A percentile compares a stretch with the other conserved stretches of the same genome.
These are phyloP conservation scores for Lactarius hatsudake DNA, from an alignment of 768 basidiomycete species.

Conservation along the genomic window DNA sequence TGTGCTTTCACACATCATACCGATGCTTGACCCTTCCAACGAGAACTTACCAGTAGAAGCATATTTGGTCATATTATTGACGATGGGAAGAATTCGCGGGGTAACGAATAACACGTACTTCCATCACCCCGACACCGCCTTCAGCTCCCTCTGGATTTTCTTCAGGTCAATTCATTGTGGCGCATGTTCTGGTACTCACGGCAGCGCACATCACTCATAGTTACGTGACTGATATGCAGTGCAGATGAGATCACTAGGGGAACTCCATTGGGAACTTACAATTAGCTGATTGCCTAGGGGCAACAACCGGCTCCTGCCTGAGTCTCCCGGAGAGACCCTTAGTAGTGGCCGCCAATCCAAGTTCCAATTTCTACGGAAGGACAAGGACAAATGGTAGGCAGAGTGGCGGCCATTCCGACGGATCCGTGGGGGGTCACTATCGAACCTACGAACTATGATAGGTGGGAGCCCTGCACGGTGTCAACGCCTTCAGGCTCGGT, in stretches of 20 bases:
- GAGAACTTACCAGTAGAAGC: background rate
- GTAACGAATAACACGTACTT: background rate
- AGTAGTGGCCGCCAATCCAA: background rate
- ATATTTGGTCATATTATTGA: background rate
- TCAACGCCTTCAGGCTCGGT: no score
- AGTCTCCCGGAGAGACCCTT: background rate
- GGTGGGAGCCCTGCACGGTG: no score
- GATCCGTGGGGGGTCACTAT: no score
- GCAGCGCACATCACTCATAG: background rate
- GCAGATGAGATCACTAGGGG: background rate
- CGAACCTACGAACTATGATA: no score
- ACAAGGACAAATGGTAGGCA: background rate
- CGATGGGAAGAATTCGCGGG: background rate
- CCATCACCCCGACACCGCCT: background rate
- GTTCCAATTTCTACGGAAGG: background rate
- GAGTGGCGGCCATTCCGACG: no score
- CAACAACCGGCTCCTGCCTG: background rate
- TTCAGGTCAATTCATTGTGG: background rate
- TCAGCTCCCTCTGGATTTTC: background rate
- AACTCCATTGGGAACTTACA: background rate
- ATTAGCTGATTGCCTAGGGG: background rate
- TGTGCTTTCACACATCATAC: background rate
- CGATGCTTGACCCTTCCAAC: background rate
- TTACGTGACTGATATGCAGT: background rate
- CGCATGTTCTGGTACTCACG: background rate